Evolutionary conservation across 2,329 filamentous ascomycete species (phyloP).

Genomic region (Fusarium chaquense): DNA sequence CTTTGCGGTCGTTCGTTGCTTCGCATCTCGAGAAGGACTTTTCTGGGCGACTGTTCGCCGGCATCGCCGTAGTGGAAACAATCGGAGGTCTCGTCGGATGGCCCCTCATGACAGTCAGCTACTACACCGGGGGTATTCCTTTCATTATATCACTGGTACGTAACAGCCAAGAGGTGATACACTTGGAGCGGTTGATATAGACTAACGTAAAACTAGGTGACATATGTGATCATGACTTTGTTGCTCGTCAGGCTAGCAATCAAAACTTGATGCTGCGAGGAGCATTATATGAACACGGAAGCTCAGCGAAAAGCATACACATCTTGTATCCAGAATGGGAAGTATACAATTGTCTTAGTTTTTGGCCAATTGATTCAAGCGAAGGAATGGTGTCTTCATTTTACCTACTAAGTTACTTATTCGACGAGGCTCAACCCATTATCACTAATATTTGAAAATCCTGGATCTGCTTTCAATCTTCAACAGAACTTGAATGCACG

Average conservation of each 20-base stretch:
- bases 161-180: accelerated
- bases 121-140: background rate
- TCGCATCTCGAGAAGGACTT: background rate
- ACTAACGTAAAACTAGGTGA: background rate
- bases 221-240: background rate
- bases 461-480: background rate
- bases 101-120: background rate
- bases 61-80: background rate
- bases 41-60: slow-evolving; percentile 9
- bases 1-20: slow-evolving; percentile 7
- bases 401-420: background rate
- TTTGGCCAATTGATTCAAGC: background rate
- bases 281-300: background rate
- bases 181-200: background rate
- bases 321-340: background rate
- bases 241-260: background rate
- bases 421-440: background rate
- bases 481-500: background rate
- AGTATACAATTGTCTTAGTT: background rate
- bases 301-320: background rate
- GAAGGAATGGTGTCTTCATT: background rate
- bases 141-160: background rate
- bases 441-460: background rate
- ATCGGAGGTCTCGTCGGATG: slow-evolving; percentile 1
- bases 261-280: background rate